phyloP scores from a whole-genome alignment of 441 rosid genomes.

The Macaranga tanarius region DNA sequence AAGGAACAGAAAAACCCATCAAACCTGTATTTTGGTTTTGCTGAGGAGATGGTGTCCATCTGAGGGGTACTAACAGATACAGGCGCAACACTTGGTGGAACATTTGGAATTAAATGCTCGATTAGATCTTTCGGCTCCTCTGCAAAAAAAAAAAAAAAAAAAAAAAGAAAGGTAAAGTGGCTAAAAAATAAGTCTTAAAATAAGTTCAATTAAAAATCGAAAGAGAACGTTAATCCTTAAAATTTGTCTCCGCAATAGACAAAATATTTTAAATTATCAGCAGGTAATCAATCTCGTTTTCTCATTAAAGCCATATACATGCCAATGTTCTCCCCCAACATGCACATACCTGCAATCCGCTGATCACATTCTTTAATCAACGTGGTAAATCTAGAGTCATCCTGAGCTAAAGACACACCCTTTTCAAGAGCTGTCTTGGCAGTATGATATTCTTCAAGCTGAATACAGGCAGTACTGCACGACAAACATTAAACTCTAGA shows the following conservation, averaged over 20 bases:
- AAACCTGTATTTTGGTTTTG: conserved; percentile 29
- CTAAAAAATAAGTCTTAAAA: background rate
- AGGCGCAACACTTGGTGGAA: background rate
- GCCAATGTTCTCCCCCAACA: background rate
- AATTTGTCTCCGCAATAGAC: too few relatives aligned
- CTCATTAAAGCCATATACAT: background rate
- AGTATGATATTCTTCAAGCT: conserved; percentile 77
- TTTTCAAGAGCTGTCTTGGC: conserved; percentile 69
- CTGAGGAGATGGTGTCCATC: background rate
- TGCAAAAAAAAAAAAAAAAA: too few relatives aligned
- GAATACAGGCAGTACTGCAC: conserved; percentile 63
- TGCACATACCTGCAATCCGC: conserved; percentile 49
- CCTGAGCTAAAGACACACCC: conserved; percentile 50
- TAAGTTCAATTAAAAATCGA: background rate
- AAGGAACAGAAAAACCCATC: background rate
- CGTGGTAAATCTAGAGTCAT: conserved; percentile 51
- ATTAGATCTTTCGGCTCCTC: conserved; percentile 19
- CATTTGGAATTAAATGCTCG: conserved; percentile 3
- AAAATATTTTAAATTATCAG: background rate
- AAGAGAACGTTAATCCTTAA: background rate
- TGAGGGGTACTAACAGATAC: conserved; percentile 8
- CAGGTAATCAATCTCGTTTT: too few relatives aligned
- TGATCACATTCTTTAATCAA: conserved; percentile 62
- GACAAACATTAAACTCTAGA: background rate
- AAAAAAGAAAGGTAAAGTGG: too few relatives aligned